Evolutionary conservation across 176 grass and related monocot species (phyloP), one percentile per base, ranked within the genome.

Genomic region (Typha latifolia): DNA sequence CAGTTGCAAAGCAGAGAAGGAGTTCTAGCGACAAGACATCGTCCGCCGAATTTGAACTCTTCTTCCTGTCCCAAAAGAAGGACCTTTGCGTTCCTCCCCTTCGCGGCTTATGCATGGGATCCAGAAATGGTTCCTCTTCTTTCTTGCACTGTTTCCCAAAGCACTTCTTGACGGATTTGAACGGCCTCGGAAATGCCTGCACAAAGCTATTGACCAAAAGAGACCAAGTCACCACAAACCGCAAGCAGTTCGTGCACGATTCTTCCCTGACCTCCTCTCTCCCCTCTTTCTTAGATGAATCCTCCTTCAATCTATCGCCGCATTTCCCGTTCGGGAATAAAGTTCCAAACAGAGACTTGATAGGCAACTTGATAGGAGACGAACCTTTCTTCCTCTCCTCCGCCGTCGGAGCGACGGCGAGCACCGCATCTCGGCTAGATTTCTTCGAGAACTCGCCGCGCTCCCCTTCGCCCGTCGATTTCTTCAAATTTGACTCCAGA

Each of bases 1-100:
- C 88, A 59, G 91, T 74, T 10, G 93, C 83, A 75, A 86, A 70
- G 78, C 85, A 97, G 49, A 97, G 82, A 57, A 97, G 79, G 14
- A 92, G 67, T 29, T 97, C 81, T 0, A 92, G 37, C 16, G 76
- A 70, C 37, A 79, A 71, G 48, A 31, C 14, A 66, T 79, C 76
- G 11, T 61, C 67, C 49, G n/a, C 67, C 47, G 47, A 67, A 51
- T 26, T 37, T 48, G 71, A 70, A 49, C 29, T 21, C 9, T 65
- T 51, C 27, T 77, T 50, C 51, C 77, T 70, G 19, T 62, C 34
- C 68, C 47, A 68, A 73, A 84, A 47, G 16, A 75, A 21, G 22
- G 61, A 69, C 73, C 62, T 47, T 37, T 24, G 16, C 22, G 51
- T 32, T 3, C 1, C 68, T 34, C 18, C 26, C 73, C 27, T 56